Evolutionary conservation across 257 asterid genomes (phyloP), one percentile per base, ranked within the genome.

Genomic region (Anisodus acutangulus): DNA sequence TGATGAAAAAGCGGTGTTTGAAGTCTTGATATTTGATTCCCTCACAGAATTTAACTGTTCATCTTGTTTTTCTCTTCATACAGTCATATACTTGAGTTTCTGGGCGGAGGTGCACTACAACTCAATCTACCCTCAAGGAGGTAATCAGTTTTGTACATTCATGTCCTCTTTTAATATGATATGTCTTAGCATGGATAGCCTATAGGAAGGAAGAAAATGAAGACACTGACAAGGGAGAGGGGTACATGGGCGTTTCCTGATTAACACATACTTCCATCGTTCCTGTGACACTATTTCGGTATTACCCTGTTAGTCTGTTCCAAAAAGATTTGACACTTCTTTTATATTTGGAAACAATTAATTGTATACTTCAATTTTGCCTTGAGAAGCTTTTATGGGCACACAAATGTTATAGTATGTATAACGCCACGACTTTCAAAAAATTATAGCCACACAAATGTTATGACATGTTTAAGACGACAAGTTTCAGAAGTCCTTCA

Each of bases 81-180:
- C 97, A 97, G 99, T 93, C 64, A 90, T 95, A 82, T 90, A 87
- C 85, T 87, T 97, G 87, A 97, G 99, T 82, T 96, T 96, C 88
- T 96, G 99, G 99, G 96, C 99, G 5, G 99, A 96, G 91, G 99
- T 96, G 79, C 99, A 96, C 85, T 96, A 96, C 91, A 94, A 96
- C 93, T 93, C 98, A 19, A 93, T 96, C 84, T 94, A 96, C 87
- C 98, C 98, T 15, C 95, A 85, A 39, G 97, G 94, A 92, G 99
- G 99, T 97, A 90, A 84, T 83, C 16, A 54, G 47, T 17, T 37
- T 3, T 31, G 76, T 78, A 4, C 76, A 47, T 86, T 49, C 12
- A 26, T 6, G 0, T 43, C 47, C 63, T 22, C 66, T 22, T 8
- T 78, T 8, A 37, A 6, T 2, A 43, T 70, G 55, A 17, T 70